Evolutionary conservation across 345 rosid genomes (phyloP).

Genomic region (Syzygium jambos): DNA sequence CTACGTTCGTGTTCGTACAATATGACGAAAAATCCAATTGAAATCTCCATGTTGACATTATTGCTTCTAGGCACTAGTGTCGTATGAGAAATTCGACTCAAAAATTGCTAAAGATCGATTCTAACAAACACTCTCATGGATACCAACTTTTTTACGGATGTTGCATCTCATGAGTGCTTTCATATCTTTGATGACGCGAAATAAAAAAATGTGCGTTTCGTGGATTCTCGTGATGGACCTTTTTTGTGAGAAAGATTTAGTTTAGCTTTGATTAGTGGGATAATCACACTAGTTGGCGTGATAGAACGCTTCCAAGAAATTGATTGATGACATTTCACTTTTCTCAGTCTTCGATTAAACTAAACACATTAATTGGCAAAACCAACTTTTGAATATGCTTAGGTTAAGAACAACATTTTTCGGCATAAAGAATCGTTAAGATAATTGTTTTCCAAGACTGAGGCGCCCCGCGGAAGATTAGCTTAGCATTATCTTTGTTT

Average conservation of each 20-base stretch:
- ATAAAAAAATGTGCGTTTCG: too few relatives aligned
- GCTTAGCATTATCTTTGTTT: not conserved
- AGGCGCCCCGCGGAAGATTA: not conserved
- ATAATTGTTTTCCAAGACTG: not conserved
- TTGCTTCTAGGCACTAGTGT: too few relatives aligned
- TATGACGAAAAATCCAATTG: too few relatives aligned
- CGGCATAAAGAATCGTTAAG: not conserved
- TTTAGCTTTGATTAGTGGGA: not conserved
- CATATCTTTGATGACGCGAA: too few relatives aligned
- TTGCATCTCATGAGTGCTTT: too few relatives aligned
- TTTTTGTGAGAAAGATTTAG: not conserved
- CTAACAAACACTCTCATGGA: too few relatives aligned
- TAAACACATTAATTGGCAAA: not conserved
- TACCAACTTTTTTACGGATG: too few relatives aligned
- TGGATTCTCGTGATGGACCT: not conserved
- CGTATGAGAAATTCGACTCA: too few relatives aligned
- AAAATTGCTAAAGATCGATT: too few relatives aligned
- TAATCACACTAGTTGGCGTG: not conserved
- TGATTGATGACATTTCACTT: not conserved
- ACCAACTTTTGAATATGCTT: not conserved
- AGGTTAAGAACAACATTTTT: not conserved
- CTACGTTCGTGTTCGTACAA: too few relatives aligned
- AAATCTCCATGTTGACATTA: too few relatives aligned
- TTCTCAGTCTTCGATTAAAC: not conserved
- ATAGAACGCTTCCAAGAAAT: not conserved